These are phyloP conservation scores for Euphorbia schlechtendalii DNA, from an alignment of 441 rosid species.

Conservation along the genomic window DNA sequence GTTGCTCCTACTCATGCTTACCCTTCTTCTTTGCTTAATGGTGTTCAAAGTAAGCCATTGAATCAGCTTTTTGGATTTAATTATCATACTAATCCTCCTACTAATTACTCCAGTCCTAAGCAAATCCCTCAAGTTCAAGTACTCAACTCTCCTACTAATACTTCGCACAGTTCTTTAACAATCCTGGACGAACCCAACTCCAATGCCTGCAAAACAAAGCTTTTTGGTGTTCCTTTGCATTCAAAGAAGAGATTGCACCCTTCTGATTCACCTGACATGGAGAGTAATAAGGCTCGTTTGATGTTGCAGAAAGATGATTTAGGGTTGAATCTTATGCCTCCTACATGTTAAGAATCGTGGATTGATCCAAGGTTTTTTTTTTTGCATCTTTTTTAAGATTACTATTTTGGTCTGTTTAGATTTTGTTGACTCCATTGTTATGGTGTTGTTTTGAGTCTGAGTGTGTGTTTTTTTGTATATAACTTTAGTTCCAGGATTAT, in stretches of 20 bases:
- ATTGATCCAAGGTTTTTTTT: constrained; percentile 19
- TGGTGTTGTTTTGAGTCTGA: constrained; percentile 13
- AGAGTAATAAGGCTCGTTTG: constrained; percentile 56
- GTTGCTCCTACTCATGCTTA: constrained; percentile 59
- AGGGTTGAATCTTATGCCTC: constrained; percentile 82
- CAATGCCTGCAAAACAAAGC: constrained; percentile 49
- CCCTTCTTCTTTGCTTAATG: constrained; percentile 39
- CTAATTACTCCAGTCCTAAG: constrained; percentile 11
- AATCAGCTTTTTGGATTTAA: constrained; percentile 38
- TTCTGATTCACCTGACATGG: constrained; percentile 33
- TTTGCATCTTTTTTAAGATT: neutral
- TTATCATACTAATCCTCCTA: constrained; percentile 3
- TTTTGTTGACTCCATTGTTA: constrained; percentile 15
- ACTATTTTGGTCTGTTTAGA: neutral
- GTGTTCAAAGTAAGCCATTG: constrained; percentile 28
- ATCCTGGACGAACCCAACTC: constrained; percentile 43
- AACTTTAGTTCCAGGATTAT: constrained; percentile 21
- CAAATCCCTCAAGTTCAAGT: constrained; percentile 36
- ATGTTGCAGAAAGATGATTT: constrained; percentile 69
- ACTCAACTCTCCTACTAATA: constrained; percentile 38
- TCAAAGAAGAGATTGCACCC: constrained; percentile 78
- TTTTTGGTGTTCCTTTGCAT: constrained; percentile 75
- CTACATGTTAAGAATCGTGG: constrained; percentile 35
- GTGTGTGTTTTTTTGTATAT: constrained; percentile 33
- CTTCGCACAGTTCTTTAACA: constrained; percentile 61